Base-by-base conservation (phyloP, 176 grass and related monocot species). In the Luzula sylvatica region DNA sequence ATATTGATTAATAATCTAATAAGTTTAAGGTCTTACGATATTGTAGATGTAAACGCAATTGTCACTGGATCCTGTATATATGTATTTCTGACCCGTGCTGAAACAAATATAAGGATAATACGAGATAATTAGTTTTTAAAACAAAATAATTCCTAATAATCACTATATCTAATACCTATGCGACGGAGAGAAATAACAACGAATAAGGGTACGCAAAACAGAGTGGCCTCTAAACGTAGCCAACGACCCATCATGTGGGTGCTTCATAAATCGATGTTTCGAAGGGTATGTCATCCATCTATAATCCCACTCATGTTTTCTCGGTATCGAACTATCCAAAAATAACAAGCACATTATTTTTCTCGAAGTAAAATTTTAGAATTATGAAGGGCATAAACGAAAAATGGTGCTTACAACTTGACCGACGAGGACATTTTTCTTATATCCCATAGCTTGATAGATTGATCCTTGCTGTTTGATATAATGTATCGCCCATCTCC, bases 1-100 rank as follows among this genome's bases (percentile, higher is more conserved):
- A 12, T 0, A 50, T 11, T 27, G 56, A 41, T 29, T 23, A 38
- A 2, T 38, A 35, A 12, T 20, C 38, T 11, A 15, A 42, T 17
- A 65, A 53, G 40, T 41, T 65, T 53, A 55, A 47, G 28, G 42
- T 58, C 79, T 58, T 72, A 96, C 90, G 56, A 89, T 75, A n/a
- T 96, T 80, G 53, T 96, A 96, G 50, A 96, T 82, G 67, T 96
- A 67, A 25, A 96, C 74, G 5, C 30, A 74, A 4, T 79, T 68
- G 20, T 96, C 84, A 29, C 71, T 82, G 4, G 90, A 96, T 82
- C 90, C 90, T 8, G 90, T 82, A 46, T 96, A 96, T 59, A 96
- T 89, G 71, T 95, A 95, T 70, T 60, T 88, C 76, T 95, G 90
- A 30, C 83, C 90, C 11, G 83, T 95, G 77, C 90, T 95, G 73